Evolutionary conservation across 2,329 filamentous ascomycete genomes (phyloP).

Genomic region (Xylaria sp.): DNA sequence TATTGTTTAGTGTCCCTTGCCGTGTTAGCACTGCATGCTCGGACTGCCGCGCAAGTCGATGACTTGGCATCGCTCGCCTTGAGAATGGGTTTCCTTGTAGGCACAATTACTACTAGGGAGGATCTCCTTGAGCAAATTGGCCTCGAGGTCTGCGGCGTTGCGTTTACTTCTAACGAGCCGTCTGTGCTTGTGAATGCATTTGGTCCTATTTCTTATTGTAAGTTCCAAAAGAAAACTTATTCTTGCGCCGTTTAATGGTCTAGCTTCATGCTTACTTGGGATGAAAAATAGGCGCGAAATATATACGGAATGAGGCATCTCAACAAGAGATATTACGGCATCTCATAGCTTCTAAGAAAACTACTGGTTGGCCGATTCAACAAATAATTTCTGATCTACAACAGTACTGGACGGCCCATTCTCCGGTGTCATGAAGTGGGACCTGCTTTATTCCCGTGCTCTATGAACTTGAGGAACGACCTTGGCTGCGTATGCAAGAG

Average conservation of each 20-base stretch:
- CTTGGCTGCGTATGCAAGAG: neutral
- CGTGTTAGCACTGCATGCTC: conserved; percentile 47
- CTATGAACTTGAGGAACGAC: neutral
- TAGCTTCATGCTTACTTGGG: conserved; percentile 10
- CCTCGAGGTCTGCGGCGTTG: conserved; percentile 56
- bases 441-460: neutral
- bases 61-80: conserved; percentile 23
- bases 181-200: conserved; percentile 61
- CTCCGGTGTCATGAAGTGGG: conserved; percentile 9
- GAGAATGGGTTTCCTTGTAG: neutral
- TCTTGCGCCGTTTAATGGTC: neutral
- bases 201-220: conserved; percentile 60
- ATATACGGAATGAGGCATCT: conserved; percentile 44
- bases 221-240: conserved; percentile 33
- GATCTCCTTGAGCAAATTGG: conserved; percentile 52
- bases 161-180: conserved; percentile 56
- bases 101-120: conserved; percentile 25
- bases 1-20: conserved; percentile 54
- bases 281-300: conserved; percentile 48
- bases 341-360: conserved; percentile 50
- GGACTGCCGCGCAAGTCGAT: conserved; percentile 21
- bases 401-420: conserved; percentile 42
- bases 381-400: conserved; percentile 50
- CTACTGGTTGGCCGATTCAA: conserved; percentile 55
- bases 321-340: conserved; percentile 51